A percentile compares a stretch with the other conserved stretches of the same genome.
Conservation (phyloP, 2,329 filamentous ascomycete species). For the Pestalotiopsis sp. region DNA sequence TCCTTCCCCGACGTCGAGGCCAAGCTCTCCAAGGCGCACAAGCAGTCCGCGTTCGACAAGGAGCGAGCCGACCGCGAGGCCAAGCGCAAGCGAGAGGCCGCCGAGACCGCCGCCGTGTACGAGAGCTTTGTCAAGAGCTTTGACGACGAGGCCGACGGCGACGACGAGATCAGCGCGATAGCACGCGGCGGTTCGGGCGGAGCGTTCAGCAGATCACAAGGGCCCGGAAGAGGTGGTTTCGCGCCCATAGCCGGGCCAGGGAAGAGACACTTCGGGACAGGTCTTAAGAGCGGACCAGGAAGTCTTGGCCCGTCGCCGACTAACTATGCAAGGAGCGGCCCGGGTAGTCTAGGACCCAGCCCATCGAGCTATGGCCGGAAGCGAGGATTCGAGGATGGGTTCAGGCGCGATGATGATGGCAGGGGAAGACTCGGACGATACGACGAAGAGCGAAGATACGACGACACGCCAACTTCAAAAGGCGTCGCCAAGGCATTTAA, state of each 20-base stretch:
- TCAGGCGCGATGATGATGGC: constrained; percentile 37
- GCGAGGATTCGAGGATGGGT: constrained; percentile 53
- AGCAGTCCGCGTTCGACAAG: constrained; percentile 86
- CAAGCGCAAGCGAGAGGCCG: constrained; percentile 81
- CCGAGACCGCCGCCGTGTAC: constrained; percentile 85
- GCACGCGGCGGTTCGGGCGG: constrained; percentile 30
- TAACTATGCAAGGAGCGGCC: constrained; percentile 61
- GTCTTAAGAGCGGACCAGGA: constrained; percentile 63
- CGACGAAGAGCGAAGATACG: constrained; percentile 27
- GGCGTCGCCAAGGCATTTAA: constrained; percentile 74
- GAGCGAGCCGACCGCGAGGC: constrained; percentile 89
- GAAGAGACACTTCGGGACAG: constrained; percentile 69
- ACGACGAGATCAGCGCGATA: constrained; percentile 22
- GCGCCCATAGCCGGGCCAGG: constrained; percentile 36
- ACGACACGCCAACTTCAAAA: constrained; percentile 44
- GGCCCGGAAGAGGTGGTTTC: constrained; percentile 28
- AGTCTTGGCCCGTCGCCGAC: constrained; percentile 59
- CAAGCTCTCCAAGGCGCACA: constrained; percentile 79
- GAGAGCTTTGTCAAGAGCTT: constrained; percentile 87
- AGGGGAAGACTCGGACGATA: constrained; percentile 42
- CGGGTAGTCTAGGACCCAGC: constrained; percentile 61
- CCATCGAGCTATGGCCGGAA: constrained; percentile 56
- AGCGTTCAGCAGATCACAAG: constrained; percentile 27
- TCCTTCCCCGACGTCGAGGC: constrained; percentile 74
- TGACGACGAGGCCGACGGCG: constrained; percentile 59